These are phyloP conservation scores for Hypoxylon sp. DNA, from an alignment of 2,329 filamentous ascomycete species.

Conservation along the genomic window DNA sequence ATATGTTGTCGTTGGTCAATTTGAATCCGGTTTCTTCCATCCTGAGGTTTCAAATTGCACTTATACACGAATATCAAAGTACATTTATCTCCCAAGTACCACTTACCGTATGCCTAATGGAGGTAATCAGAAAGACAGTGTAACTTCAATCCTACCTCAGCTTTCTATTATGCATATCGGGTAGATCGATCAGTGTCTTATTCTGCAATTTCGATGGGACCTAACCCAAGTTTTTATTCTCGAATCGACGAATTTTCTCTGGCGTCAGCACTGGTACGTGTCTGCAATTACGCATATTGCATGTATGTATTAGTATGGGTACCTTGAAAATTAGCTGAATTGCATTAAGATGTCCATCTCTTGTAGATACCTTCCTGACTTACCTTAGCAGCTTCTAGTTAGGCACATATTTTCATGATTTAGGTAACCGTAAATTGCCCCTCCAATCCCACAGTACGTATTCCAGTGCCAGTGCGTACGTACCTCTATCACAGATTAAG, in stretches of 20 bases:
- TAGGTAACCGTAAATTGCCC: neutral
- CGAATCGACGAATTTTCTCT: constrained; percentile 24
- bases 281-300: neutral
- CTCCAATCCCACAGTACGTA: constrained; percentile 13
- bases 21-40: constrained; percentile 43
- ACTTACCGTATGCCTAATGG: constrained; percentile 24
- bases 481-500: neutral
- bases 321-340: neutral
- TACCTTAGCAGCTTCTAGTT: constrained; percentile 1
- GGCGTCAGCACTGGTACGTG: constrained; percentile 12
- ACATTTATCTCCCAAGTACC: constrained; percentile 27
- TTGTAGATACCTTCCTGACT: constrained; percentile 18
- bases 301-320: neutral
- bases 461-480: neutral
- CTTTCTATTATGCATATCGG: constrained; percentile 34
- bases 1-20: constrained; percentile 38
- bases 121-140: constrained; percentile 24
- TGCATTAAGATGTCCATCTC: constrained; percentile 3
- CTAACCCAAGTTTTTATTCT: constrained; percentile 20
- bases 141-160: constrained; percentile 37
- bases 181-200: constrained; percentile 41
- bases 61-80: constrained; percentile 33
- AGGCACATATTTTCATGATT: neutral
- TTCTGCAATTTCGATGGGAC: constrained; percentile 24
- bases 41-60: constrained; percentile 33